phyloP scores from a whole-genome alignment of 2,329 filamentous ascomycete genomes.

The Aspergillus proliferans region DNA sequence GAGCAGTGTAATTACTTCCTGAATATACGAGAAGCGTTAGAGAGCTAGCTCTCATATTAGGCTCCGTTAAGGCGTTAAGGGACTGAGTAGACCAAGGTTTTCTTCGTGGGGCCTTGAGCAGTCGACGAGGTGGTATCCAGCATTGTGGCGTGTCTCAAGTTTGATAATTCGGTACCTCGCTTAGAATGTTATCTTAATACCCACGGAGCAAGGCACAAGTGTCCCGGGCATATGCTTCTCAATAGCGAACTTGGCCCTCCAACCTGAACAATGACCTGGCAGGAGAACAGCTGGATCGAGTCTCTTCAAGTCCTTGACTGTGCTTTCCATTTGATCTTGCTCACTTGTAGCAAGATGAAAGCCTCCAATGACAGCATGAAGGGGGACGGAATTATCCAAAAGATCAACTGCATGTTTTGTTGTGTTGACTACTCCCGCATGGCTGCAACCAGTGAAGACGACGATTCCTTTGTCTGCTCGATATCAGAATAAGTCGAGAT shows the following conservation, averaged over 20 bases:
- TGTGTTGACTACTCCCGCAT: slow-evolving; percentile 51
- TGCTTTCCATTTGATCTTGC: slow-evolving; percentile 38
- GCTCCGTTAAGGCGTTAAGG: no score
- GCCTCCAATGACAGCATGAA: slow-evolving; percentile 49
- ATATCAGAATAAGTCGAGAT: no score
- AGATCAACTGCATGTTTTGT: slow-evolving; percentile 42
- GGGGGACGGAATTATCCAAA: slow-evolving; percentile 28
- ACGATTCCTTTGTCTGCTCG: slow-evolving; percentile 42
- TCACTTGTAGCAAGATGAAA: slow-evolving; percentile 49
- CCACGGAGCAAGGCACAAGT: slow-evolving; percentile 47
- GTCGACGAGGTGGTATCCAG: no score
- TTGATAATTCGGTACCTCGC: not conserved
- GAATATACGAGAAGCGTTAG: no score
- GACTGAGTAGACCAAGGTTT: no score
- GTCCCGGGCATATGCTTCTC: slow-evolving; percentile 47
- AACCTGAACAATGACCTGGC: slow-evolving; percentile 53
- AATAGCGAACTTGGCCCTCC: slow-evolving; percentile 50
- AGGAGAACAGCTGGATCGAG: slow-evolving; percentile 46
- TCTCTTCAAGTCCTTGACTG: slow-evolving; percentile 44
- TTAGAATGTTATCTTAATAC: slow-evolving; percentile 38
- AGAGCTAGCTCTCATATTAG: no score
- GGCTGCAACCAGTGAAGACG: slow-evolving; percentile 52
- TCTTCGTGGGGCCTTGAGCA: no score
- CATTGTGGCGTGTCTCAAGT: no score
- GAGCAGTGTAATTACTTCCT: no score